A percentile compares a stretch with the other conserved stretches of the same genome.
Evolutionary conservation across 2,329 filamentous ascomycete species (phyloP).

Genomic region (Xylaria sp.): DNA sequence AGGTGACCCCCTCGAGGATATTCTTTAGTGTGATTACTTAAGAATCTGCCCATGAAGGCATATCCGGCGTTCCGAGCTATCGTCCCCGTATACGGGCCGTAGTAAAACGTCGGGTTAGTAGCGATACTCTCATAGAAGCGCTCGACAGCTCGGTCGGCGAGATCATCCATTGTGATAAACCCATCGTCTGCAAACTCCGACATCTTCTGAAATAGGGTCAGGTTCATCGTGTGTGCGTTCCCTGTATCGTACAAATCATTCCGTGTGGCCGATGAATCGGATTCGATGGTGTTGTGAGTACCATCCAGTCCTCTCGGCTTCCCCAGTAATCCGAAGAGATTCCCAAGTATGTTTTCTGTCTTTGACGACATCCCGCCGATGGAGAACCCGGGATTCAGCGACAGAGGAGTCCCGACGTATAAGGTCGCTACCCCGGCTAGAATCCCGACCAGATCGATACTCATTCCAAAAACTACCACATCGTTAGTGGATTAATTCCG

Average conservation of each 20-base stretch:
- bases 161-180: constrained; percentile 56
- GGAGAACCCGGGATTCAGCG: constrained; percentile 61
- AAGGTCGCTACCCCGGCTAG: constrained; percentile 60
- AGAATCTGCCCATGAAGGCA: constrained; percentile 56
- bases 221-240: constrained; percentile 62
- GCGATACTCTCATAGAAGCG: constrained; percentile 61
- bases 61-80: constrained; percentile 64
- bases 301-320: constrained; percentile 60
- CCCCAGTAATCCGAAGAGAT: constrained; percentile 58
- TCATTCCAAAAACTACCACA: constrained; percentile 57
- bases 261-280: constrained; percentile 63
- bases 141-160: constrained; percentile 56
- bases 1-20: constrained; percentile 51
- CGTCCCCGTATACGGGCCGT: constrained; percentile 63
- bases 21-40: constrained; percentile 58
- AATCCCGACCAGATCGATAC: constrained; percentile 55
- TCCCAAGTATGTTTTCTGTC: constrained; percentile 56
- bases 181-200: constrained; percentile 54
- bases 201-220: constrained; percentile 62
- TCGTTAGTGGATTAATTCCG: neutral
- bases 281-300: constrained; percentile 67
- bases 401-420: constrained; percentile 62
- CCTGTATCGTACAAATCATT: constrained; percentile 64
- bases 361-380: constrained; percentile 59
- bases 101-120: constrained; percentile 66